Conservation (phyloP, 352 stramenopile genomes). For the Phytopythium montanum region DNA sequence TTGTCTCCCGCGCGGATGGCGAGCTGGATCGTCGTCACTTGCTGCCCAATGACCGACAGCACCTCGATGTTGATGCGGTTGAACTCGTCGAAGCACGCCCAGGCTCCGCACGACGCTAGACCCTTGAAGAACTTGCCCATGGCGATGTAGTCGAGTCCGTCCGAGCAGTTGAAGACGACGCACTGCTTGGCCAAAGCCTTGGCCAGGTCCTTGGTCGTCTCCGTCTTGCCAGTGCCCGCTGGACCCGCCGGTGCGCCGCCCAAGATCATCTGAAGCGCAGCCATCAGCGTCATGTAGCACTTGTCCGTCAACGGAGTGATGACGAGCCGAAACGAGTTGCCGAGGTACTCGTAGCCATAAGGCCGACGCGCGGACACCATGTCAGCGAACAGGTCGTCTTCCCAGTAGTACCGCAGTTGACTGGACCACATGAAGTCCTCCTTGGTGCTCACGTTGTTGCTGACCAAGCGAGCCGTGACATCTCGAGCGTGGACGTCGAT, state of each 20-base stretch:
- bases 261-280: constrained; percentile 94
- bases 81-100: constrained; percentile 90
- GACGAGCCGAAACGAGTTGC: constrained; percentile 94
- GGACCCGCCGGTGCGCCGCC: constrained; percentile 91
- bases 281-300: constrained; percentile 96
- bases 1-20: constrained; percentile 77
- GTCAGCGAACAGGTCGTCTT: constrained; percentile 86
- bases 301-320: constrained; percentile 97
- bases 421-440: constrained; percentile 87
- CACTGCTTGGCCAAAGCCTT: constrained; percentile 95
- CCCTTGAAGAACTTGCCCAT: constrained; percentile 96
- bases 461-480: constrained; percentile 90
- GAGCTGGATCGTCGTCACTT: constrained; percentile 92
- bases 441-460: constrained; percentile 86
- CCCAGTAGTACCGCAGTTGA: constrained; percentile 94
- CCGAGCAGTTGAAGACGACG: constrained; percentile 94
- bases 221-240: constrained; percentile 93
- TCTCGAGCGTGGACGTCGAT: constrained; percentile 96
- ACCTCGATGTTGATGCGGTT: constrained; percentile 90
- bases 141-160: constrained; percentile 92
- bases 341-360: constrained; percentile 97
- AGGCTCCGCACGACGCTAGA: constrained; percentile 91
- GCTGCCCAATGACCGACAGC: constrained; percentile 83
- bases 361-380: constrained; percentile 87
- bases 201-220: constrained; percentile 94